Conservation (phyloP, 179 eudicot genomes). For the Nepenthes alata region DNA sequence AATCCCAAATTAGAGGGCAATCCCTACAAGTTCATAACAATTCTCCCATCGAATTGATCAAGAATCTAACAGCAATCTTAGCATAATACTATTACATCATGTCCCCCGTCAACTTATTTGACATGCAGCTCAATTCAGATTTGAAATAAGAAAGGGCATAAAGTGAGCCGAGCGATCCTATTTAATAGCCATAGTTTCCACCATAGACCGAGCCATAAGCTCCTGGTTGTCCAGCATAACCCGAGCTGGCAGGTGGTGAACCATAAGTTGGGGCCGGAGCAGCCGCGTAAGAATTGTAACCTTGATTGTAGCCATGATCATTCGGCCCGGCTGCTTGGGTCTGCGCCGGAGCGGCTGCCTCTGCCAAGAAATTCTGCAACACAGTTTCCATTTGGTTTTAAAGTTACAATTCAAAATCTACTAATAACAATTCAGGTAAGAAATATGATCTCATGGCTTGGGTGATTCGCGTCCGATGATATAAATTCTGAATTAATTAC, state of each 20-base stretch:
- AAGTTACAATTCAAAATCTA: too few species aligned
- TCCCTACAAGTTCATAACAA: too few species aligned
- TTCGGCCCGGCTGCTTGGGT: slow-evolving; percentile 17
- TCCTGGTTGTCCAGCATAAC: slow-evolving; percentile 28
- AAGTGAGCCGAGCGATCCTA: neutral
- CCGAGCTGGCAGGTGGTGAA: slow-evolving; percentile 15
- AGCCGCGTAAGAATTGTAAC: slow-evolving; percentile 21
- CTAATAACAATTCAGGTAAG: too few species aligned
- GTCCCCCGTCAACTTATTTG: neutral
- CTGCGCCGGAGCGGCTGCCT: slow-evolving; percentile 20
- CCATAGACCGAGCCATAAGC: slow-evolving; percentile 26
- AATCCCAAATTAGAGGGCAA: neutral
- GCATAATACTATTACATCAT: neutral
- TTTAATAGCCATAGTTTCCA: slow-evolving; percentile 25
- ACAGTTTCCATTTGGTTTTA: too few species aligned
- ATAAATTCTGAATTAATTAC: too few species aligned
- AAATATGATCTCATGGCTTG: too few species aligned
- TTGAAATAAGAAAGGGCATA: neutral
- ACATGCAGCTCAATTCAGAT: neutral
- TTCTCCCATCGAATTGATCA: too few species aligned
- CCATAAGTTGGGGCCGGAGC: slow-evolving; percentile 22
- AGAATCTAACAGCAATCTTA: too few species aligned
- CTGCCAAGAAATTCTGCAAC: slow-evolving; percentile 32
- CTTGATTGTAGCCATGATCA: slow-evolving; percentile 26
- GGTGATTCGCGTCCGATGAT: neutral